Base-by-base conservation (phyloP, 768 basidiomycete genomes). In the Sporobolomyces phaffii region DNA sequence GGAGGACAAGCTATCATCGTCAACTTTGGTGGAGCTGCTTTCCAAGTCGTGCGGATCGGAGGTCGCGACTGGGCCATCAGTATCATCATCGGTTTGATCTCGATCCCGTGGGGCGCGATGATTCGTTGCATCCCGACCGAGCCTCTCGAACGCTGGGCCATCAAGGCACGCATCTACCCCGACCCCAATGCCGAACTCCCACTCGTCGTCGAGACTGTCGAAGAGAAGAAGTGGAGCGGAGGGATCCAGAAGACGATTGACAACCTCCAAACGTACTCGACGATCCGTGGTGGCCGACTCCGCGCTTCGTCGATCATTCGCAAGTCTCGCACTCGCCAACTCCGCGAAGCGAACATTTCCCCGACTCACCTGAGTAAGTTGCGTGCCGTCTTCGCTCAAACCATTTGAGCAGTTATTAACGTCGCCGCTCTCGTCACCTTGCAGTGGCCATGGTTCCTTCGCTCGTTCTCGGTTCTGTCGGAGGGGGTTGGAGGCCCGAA, bases 31-130 rank as follows among this genome's bases (percentile, higher is more conserved):
- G 88, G 89, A 40, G 83, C 88, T 4, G 93, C 92, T 0, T 98
- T 99, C 82, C 86, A 89, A 74, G 94, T 97, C 13, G 86, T 84
- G 1, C 81, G 76, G 11, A 85, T 98, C 56, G 80, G 80, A 43
- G 91, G 88, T 13, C 84, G 84, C 44, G 91, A 94, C 77, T 99
- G 96, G 96, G 92, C 85, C 59, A 90, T 98, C 71, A 89, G 90
- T 1, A 80, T 99, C 43, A 87, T 90, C 56, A 83, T 97, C 38
- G 96, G 94, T 40, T 68, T 87, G 47, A 84, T 91, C 51, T 87
- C 96, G 14, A 84, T 98, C 49, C 96, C 94, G 7, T 82, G 94
- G 73, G 96, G 91, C 58, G 86, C 81, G 41, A 74, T 91, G 68
- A 83, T 93, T 65, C 89, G 94, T 47, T 77, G 93, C 33, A 26